Base-by-base conservation (phyloP, 176 grass and related monocot species). In the Typha latifolia region DNA sequence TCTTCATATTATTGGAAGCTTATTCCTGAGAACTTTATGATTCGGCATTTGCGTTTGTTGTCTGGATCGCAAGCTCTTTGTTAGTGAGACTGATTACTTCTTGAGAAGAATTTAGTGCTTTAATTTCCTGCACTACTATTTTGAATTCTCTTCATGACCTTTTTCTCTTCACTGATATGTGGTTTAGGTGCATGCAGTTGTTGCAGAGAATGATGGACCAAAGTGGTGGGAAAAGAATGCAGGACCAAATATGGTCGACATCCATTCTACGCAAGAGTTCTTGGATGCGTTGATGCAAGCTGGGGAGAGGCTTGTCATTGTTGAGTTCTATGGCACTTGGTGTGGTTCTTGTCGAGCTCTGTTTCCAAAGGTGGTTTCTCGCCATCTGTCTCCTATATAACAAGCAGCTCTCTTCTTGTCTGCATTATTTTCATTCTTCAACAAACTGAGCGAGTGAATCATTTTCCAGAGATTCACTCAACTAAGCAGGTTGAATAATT, bases 161-260 rank as follows among this genome's bases (percentile, higher is more conserved):
- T 1, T 59, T 22, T 16, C 20, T 59, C 53, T 59, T 59, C 53
- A 16, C 48, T 80, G 69, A n/a, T 69, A 29, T 29, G 27, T 3
- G 27, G 27, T 81, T 37, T 62, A 99, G 94, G 73, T 66, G 14
- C 74, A 82, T 70, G 89, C 81, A 1, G 64, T 48, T 20, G 62
- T 71, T 22, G 23, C 62, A 26, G 68, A 80, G 72, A 82, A 57
- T 12, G 61, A 48, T 0, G 89, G 81, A 61, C 77, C 86, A 1
- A 87, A 99, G 75, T 99, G 89, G 94, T 99, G 94, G 94, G 89
- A 99, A 73, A 90, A 62, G 64, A 90, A 89, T 80, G 89, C 83
- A n/a, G 71, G 76, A 29, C 72, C 76, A 20, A 93, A 99, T 68
- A 99, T 99, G 94, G 76, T 99, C 47, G 89, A 99, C 59, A 81